Evolutionary conservation across 2,329 filamentous ascomycete genomes (phyloP).

Genomic region (Lecanicillium sp.): DNA sequence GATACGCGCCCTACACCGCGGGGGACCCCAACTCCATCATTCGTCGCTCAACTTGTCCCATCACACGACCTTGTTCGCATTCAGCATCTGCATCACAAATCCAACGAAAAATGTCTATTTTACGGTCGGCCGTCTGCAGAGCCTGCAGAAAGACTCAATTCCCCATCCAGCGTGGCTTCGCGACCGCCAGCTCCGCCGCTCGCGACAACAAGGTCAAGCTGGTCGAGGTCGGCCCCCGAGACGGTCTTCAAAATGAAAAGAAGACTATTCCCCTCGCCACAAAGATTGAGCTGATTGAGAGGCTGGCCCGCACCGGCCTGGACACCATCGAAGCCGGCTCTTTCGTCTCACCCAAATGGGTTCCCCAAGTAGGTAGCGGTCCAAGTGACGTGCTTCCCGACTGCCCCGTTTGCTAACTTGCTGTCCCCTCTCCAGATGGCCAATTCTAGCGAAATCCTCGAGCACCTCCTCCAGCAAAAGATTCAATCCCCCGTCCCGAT

Average conservation of each 20-base stretch:
- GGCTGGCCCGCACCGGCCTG: conserved; percentile 62
- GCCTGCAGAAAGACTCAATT: conserved; percentile 31
- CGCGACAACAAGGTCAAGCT: conserved; percentile 51
- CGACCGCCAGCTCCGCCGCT: conserved; percentile 31
- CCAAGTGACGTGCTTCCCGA: too few relatives aligned
- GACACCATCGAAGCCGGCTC: conserved; percentile 73
- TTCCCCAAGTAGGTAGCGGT: conserved; percentile 62
- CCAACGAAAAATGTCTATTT: conserved; percentile 26
- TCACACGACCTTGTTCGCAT: conserved; percentile 5
- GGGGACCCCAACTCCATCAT: conserved; percentile 9
- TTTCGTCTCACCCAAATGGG: conserved; percentile 79
- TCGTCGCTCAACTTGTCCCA: conserved; percentile 9
- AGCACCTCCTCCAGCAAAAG: conserved; percentile 56
- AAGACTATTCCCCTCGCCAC: conserved; percentile 61
- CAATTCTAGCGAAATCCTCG: conserved; percentile 67
- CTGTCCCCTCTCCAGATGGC: conserved; percentile 54
- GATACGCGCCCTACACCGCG: conserved; percentile 12
- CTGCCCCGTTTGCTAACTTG: conserved; percentile 17
- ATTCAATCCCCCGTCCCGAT: conserved; percentile 50
- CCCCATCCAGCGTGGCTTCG: conserved; percentile 30
- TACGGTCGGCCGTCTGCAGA: conserved; percentile 34
- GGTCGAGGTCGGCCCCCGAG: conserved; percentile 77
- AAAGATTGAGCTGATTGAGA: conserved; percentile 70
- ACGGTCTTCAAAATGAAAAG: conserved; percentile 85
- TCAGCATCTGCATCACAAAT: neutral